Conservation (phyloP, 2,329 filamentous ascomycete species). For the Fusarium sp. region DNA sequence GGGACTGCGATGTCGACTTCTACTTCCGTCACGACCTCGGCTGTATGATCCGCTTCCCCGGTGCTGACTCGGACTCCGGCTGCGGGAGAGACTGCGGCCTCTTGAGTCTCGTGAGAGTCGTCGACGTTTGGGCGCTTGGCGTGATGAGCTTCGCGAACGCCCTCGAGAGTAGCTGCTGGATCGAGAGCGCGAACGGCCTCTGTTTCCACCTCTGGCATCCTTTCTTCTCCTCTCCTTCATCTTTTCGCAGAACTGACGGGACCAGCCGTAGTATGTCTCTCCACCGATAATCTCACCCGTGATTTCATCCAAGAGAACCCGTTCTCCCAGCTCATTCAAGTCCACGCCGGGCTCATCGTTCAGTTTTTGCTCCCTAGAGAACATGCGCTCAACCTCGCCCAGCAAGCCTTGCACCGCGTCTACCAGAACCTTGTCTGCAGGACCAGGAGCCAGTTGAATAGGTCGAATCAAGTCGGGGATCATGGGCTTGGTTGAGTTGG, state of each 20-base stretch:
- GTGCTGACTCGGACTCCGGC: constrained; percentile 45
- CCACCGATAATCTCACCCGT: constrained; percentile 73
- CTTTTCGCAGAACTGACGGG: constrained; percentile 80
- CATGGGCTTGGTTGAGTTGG: constrained; percentile 81
- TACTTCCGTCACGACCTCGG: constrained; percentile 34
- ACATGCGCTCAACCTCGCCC: constrained; percentile 76
- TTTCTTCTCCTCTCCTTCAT: constrained; percentile 73
- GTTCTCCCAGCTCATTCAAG: constrained; percentile 81
- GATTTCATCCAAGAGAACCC: constrained; percentile 72
- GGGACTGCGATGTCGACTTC: constrained; percentile 38
- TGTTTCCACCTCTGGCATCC: constrained; percentile 27
- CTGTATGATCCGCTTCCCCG: constrained; percentile 49
- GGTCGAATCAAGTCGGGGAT: constrained; percentile 77
- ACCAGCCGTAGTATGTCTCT: constrained; percentile 92
- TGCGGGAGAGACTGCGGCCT: constrained; percentile 41
- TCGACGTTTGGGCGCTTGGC: constrained; percentile 48
- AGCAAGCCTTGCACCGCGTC: constrained; percentile 78
- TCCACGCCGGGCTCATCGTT: constrained; percentile 67
- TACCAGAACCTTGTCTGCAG: constrained; percentile 74
- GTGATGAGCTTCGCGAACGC: constrained; percentile 49
- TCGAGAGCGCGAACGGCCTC: constrained; percentile 52
- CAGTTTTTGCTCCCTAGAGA: constrained; percentile 62
- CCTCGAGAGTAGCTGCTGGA: constrained; percentile 46
- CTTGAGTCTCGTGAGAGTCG: constrained; percentile 42
- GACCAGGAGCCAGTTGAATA: constrained; percentile 76